Conservation (phyloP, 1,139 yeast species). For the Taphrina betulina region DNA sequence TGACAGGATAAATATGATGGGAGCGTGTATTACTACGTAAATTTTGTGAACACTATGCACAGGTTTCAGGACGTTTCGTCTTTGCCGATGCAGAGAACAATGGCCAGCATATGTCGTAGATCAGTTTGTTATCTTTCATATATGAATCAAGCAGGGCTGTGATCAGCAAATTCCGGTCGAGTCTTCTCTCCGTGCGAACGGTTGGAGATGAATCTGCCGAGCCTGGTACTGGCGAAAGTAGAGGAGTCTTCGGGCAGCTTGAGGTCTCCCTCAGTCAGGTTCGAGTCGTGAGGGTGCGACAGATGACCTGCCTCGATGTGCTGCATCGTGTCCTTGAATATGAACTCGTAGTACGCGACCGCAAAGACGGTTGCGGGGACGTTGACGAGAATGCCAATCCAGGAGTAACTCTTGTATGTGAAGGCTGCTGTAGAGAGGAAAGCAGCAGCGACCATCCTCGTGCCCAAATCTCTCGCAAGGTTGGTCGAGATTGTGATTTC, state of each 20-base stretch:
- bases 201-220: slow-evolving; percentile 22
- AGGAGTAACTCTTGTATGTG: slow-evolving; percentile 22
- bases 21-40: no score
- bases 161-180: slow-evolving; percentile 10
- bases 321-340: slow-evolving; percentile 20
- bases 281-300: slow-evolving; percentile 20
- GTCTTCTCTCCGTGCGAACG: slow-evolving; percentile 11
- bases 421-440: slow-evolving; percentile 18
- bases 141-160: no score
- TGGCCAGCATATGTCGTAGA: no score
- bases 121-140: no score
- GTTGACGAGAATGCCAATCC: slow-evolving; percentile 28
- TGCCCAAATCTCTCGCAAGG: slow-evolving; percentile 27
- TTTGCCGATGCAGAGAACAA: no score
- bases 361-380: slow-evolving; percentile 32
- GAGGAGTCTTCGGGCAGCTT: not conserved
- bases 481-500: slow-evolving; percentile 25
- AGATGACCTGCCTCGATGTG: slow-evolving; percentile 29
- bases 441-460: slow-evolving; percentile 30
- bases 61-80: no score
- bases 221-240: slow-evolving; percentile 10
- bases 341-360: slow-evolving; percentile 15
- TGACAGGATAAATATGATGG: no score
- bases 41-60: no score
- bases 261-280: not conserved